These are phyloP conservation scores for Xylariomycetidae sp. DNA, from an alignment of 2,329 filamentous ascomycete genomes.

Conservation along the genomic window DNA sequence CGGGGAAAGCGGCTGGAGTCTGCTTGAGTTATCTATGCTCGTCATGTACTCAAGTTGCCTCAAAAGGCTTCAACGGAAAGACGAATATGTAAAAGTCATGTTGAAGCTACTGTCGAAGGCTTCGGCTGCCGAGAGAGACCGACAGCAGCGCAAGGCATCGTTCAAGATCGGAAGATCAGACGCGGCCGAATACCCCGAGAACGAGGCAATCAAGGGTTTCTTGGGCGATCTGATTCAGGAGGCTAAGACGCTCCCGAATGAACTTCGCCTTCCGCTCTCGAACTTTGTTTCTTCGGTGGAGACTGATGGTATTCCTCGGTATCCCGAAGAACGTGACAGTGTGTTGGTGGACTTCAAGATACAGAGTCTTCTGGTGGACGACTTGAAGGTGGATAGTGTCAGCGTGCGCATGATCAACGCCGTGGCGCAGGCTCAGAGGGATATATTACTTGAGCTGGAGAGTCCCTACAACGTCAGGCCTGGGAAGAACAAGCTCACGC, in stretches of 20 bases:
- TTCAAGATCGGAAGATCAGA: conserved; percentile 31
- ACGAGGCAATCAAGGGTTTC: conserved; percentile 40
- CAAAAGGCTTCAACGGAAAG: conserved; percentile 66
- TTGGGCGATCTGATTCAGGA: conserved; percentile 43
- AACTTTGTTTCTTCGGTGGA: conserved; percentile 70
- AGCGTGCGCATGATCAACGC: conserved; percentile 59
- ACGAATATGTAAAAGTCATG: conserved; percentile 74
- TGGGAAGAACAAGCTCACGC: conserved; percentile 44
- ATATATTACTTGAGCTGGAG: conserved; percentile 59
- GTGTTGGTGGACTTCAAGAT: conserved; percentile 67
- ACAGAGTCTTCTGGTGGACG: conserved; percentile 67
- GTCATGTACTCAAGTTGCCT: conserved; percentile 82
- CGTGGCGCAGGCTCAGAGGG: conserved; percentile 52
- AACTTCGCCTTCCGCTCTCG: conserved; percentile 63
- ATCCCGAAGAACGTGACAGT: conserved; percentile 68
- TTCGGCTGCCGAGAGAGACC: conserved; percentile 49
- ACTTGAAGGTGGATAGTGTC: conserved; percentile 61
- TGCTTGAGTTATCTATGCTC: conserved; percentile 77
- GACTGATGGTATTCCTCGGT: conserved; percentile 63
- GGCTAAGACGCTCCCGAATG: conserved; percentile 43
- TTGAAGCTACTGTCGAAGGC: conserved; percentile 70
- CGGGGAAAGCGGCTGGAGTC: conserved; percentile 70
- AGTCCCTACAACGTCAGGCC: conserved; percentile 44
- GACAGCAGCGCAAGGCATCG: conserved; percentile 34
- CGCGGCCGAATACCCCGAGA: conserved; percentile 23